A percentile compares a stretch with the other conserved stretches of the same genome.
Evolutionary conservation across 2,329 filamentous ascomycete species (phyloP).

Genomic region (Blastomyces silverae): DNA sequence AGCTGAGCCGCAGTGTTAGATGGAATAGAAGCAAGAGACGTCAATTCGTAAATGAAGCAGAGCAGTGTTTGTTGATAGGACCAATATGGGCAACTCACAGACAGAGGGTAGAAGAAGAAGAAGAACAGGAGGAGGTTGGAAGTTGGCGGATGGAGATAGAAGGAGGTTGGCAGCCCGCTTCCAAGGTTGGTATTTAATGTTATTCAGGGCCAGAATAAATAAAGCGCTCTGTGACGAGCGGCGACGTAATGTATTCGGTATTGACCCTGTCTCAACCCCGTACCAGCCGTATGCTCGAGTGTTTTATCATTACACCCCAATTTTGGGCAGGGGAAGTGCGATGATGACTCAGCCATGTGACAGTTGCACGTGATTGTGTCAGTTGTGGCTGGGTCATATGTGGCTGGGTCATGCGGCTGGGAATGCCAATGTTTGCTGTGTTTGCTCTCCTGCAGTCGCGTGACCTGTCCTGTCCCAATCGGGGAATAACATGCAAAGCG

Average conservation of each 20-base stretch:
- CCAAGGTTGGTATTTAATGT: background rate
- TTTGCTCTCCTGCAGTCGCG: background rate
- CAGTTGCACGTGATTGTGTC: background rate
- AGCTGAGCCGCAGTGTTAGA: background rate
- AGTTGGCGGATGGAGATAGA: background rate
- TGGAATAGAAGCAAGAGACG: background rate
- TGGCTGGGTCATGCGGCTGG: background rate
- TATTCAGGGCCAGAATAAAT: too few relatives aligned
- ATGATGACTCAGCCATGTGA: background rate
- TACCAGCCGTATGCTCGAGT: background rate
- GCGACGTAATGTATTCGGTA: background rate
- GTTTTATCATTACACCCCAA: background rate
- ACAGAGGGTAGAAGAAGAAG: background rate
- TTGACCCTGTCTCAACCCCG: background rate
- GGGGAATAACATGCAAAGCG: slow-evolving; percentile 12
- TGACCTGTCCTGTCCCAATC: background rate
- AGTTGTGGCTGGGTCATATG: background rate
- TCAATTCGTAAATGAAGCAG: slow-evolving; percentile 5
- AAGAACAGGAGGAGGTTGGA: background rate
- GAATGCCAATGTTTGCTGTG: background rate
- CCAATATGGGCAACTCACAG: slow-evolving; percentile 3
- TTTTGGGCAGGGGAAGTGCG: background rate
- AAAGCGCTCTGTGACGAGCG: too few relatives aligned
- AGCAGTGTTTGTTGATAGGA: background rate
- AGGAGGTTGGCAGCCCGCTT: background rate